Base-by-base conservation (phyloP, 768 basidiomycete species). In the Dioszegia aurantiaca region DNA sequence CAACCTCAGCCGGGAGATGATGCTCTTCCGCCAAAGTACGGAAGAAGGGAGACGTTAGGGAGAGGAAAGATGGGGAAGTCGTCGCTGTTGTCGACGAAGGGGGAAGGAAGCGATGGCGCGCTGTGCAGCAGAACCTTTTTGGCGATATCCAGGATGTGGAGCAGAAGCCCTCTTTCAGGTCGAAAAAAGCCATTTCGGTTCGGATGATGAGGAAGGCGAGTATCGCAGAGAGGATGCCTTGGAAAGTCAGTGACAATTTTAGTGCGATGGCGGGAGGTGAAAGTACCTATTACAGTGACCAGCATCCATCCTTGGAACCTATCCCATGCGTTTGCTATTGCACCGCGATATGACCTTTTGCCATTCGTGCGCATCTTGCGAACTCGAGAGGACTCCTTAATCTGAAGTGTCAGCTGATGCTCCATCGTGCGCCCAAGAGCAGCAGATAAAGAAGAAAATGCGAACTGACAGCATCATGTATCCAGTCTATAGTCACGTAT, bases 141-240 rank as follows among this genome's bases (percentile, higher is more conserved):
- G 90, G 84, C 64, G 83, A 86, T 79, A 82, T 86, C 85, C 87
- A 87, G 0, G 80, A 80, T 0, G 77, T 75, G 1, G 68, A 67
- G 75, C 94, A 99, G 72, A 88, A 89, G 0, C 95, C 95, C 49
- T 90, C 88, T 77, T 98, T 98, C 55, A 87, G 72, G 76, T 94
- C 90, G 68, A 97, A 99, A 9, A 98, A 80, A 82, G 85, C 86
- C 72, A 88, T 87, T 70, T 99, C 95, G 59, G 83, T 81, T 19
- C 88, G 84, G 37, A 92, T 84, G 63, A 99, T 86, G 55, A 89
- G 76, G 73, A 90, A 97, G 3, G 94, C 94, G 37, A 88, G 79
- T 44, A 92, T 59, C 9, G 94, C 92, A 11, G 89, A 88, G 24
- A 90, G 70, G 72, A 92, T 84, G 0, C 93, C 71, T 73, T n/a